Percentiles rank a stretch among this genome's conserved stretches.
Conservation (phyloP, 2,329 filamentous ascomycete genomes). For the Diaporthe aspalathi region DNA sequence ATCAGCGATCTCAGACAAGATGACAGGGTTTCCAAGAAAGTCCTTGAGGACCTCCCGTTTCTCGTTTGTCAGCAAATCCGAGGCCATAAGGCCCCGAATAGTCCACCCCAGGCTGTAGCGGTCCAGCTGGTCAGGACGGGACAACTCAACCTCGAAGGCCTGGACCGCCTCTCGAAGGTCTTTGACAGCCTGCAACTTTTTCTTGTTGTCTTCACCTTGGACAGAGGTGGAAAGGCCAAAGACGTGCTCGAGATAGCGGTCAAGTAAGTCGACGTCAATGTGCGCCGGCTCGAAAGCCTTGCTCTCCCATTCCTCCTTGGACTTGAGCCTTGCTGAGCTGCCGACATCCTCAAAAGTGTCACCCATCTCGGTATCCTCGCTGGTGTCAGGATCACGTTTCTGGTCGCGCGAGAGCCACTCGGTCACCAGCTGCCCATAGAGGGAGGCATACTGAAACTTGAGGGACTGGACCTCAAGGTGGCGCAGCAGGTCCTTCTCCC, state of each 20-base stretch:
- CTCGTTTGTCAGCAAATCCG: conserved; percentile 57
- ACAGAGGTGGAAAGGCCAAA: conserved; percentile 49
- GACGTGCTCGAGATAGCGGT: conserved; percentile 53
- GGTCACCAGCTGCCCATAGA: conserved; percentile 60
- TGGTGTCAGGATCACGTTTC: conserved; percentile 40
- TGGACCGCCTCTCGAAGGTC: conserved; percentile 45
- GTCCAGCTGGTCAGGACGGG: conserved; percentile 51
- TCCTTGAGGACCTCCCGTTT: conserved; percentile 56
- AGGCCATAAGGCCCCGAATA: conserved; percentile 56
- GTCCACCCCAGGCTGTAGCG: conserved; percentile 50
- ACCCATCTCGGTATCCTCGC: conserved; percentile 37
- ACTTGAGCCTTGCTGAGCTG: conserved; percentile 54
- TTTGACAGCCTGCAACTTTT: conserved; percentile 45
- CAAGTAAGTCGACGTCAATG: conserved; percentile 53
- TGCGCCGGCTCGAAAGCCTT: conserved; percentile 55
- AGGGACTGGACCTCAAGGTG: conserved; percentile 55
- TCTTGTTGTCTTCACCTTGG: conserved; percentile 30
- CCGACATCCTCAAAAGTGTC: conserved; percentile 54
- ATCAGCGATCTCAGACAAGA: conserved; percentile 62
- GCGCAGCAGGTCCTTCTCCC: conserved; percentile 51
- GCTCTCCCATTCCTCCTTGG: conserved; percentile 56
- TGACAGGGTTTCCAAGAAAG: conserved; percentile 54
- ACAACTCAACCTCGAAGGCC: conserved; percentile 48
- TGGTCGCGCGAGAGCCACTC: conserved; percentile 55
- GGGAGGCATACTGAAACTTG: conserved; percentile 56